Base-by-base conservation (phyloP, 2,329 filamentous ascomycete species). In the Calonectria multiphialidica region DNA sequence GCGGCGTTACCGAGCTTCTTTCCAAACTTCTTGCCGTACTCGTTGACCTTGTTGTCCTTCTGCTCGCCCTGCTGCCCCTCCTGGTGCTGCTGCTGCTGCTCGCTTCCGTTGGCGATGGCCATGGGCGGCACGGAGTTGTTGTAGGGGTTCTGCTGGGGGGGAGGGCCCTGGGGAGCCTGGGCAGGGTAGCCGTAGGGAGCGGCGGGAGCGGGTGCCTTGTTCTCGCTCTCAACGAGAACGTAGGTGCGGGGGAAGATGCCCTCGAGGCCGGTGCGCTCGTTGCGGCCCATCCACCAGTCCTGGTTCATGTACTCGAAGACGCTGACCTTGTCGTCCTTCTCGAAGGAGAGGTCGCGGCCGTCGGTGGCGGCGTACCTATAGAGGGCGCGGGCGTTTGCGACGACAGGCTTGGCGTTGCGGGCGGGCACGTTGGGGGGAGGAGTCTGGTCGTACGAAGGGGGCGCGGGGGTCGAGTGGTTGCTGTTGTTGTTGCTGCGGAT, bases 231-330 rank as follows among this genome's bases (percentile, higher is more conserved):
- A 64, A 94, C 85, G 64, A 94, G 87, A 74, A 98, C 96, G 82
- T 98, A 98, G 82, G 90, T 95, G 78, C 93, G 91, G n/a, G 96
- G 96, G 89, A 98, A 98, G 82, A 98, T 98, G 79, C 96, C 96
- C 85, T 98, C 95, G 77, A 91, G 86, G 68, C 93, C 93, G 10
- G 95, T 98, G 66, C 95, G 92, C 80, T 93, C 88, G 84, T 98
- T 98, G 78, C 90, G 91, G 77, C 96, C 96, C 88, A 95, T 93
- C 95, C 95, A 98, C 96, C 96, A 98, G 84, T 98, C 96, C 74
- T 93, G 91, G 85, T 98, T 98, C 93, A 98, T 97, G 87, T 98
- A 96, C 85, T 98, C 95, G 76, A 92, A 90, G 25, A 98, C 94
- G 71, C 91, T 90, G 77, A 98, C 88, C 75, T 89, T 88, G 85